Evolutionary conservation across 805 yeast genomes (phyloP), one percentile per base, ranked within the genome.

Genomic region (Teunomyces cretensis): DNA sequence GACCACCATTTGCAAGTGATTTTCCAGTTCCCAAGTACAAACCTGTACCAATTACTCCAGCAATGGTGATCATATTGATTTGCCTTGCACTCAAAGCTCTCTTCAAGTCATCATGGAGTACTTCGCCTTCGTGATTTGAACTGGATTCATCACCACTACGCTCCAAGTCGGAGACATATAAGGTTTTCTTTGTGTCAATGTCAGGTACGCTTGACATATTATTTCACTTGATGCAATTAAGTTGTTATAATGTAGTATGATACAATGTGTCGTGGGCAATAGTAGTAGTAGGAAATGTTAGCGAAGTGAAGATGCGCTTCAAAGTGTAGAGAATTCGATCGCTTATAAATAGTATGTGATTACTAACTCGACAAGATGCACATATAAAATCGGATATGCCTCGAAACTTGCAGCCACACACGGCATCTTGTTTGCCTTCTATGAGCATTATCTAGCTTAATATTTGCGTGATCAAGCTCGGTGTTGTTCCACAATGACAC

Each of bases 31-130:
- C 68, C 30, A 67, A 52, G 41, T 52, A 67, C 17, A 67, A 50
- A 11, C 72, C 72, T 9, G 65, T 61, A 16, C 72, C 72, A 31
- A 67, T 64, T 14, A 64, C 61, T 15, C 72, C 72, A 11, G 70
- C 71, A 35, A 67, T 58, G 17, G 69, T 58, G 43, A 65, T 64
- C 72, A 67, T 65, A 42, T 61, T 63, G 38, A 67, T 56, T 38
- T 60, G 59, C 42, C 72, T 51, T 22, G 46, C 49, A 11, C 19
- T 44, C 22, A 47, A 42, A 14, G 51, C 48, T 38, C 51, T 36
- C 12, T 41, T 47, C 12, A 47, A 45, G 39, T 44, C 36, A 16
- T 47, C 51, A 9, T 30, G 24, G 13, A 35, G n/a, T 16, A 38
- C 42, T 13, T 32, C 33, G 7, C 43, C 48, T 16, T 16, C 42